Percentiles rank a stretch among this genome's conserved stretches.
Conservation (phyloP, 306 rosid genomes). For the Glycyrrhiza uralensis region DNA sequence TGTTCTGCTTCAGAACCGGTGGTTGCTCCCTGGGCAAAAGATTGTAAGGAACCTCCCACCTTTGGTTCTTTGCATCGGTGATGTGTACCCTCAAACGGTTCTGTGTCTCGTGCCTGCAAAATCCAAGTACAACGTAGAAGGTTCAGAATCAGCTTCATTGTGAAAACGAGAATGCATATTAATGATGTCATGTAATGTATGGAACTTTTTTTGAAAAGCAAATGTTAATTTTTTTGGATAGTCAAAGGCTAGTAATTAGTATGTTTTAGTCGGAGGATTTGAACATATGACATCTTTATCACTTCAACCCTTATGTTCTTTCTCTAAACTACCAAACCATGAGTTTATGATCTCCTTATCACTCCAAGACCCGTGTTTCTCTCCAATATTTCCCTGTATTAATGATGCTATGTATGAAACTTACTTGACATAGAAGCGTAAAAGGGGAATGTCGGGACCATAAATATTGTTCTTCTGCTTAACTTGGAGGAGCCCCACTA, state of each 20-base stretch:
- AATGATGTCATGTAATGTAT: no score
- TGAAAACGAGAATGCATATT: background rate
- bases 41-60: slow-evolving; percentile 89
- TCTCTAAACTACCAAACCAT: no score
- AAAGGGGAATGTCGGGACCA: slow-evolving; percentile 71
- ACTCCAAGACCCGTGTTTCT: no score
- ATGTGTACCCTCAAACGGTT: slow-evolving; percentile 76
- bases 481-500: slow-evolving; percentile 63
- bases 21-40: slow-evolving; percentile 72
- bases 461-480: slow-evolving; percentile 52
- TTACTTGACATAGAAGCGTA: slow-evolving; percentile 75
- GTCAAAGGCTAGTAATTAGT: no score
- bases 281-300: no score
- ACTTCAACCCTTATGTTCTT: no score
- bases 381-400: no score
- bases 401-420: no score
- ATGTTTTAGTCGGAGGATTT: no score
- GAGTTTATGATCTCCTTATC: no score
- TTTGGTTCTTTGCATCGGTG: slow-evolving; percentile 63
- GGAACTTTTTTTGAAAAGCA: no score
- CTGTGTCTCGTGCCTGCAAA: slow-evolving; percentile 63
- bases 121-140: background rate
- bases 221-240: no score
- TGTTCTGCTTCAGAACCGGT: slow-evolving; percentile 40
- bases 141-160: background rate